phyloP scores from a whole-genome alignment of 2,329 filamentous ascomycete genomes.

The Alternaria dauci region DNA sequence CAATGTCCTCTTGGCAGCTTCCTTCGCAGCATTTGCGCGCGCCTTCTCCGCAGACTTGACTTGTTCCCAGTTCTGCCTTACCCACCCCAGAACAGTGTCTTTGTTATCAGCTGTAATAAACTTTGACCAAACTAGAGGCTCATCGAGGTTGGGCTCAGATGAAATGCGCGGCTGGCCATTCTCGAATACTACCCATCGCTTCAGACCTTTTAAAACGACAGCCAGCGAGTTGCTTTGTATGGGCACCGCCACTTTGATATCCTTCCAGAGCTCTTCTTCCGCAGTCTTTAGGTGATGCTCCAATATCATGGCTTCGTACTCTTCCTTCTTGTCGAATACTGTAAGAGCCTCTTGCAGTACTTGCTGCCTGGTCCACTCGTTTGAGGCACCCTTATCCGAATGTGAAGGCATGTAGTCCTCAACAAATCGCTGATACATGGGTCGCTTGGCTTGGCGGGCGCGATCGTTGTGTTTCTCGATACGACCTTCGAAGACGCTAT shows the following conservation, averaged over 20 bases:
- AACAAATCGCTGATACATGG: constrained; percentile 68
- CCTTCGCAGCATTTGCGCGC: constrained; percentile 24
- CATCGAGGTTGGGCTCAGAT: constrained; percentile 20
- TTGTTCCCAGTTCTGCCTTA: constrained; percentile 41
- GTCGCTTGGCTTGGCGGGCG: constrained; percentile 63
- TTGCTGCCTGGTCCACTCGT: constrained; percentile 49
- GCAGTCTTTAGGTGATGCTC: constrained; percentile 50
- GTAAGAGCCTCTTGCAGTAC: constrained; percentile 64
- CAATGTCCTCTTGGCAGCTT: constrained; percentile 11
- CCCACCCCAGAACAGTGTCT: constrained; percentile 38
- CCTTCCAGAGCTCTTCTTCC: constrained; percentile 54
- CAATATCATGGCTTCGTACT: constrained; percentile 56
- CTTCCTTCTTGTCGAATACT: constrained; percentile 57
- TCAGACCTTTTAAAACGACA: constrained; percentile 40
- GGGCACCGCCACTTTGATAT: constrained; percentile 53
- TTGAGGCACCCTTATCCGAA: constrained; percentile 47
- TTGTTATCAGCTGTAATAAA: constrained; percentile 20
- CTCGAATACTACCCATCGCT: constrained; percentile 46
- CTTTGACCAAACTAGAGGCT: constrained; percentile 34
- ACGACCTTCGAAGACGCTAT: constrained; percentile 46
- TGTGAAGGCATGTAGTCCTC: constrained; percentile 69
- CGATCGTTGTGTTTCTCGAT: constrained; percentile 62
- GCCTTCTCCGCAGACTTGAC: constrained; percentile 44
- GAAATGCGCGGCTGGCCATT: constrained; percentile 31
- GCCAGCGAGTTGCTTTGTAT: constrained; percentile 34